phyloP scores from a whole-genome alignment of 495 filamentous ascomycete species.

The Penicillium macrosclerotiorum region DNA sequence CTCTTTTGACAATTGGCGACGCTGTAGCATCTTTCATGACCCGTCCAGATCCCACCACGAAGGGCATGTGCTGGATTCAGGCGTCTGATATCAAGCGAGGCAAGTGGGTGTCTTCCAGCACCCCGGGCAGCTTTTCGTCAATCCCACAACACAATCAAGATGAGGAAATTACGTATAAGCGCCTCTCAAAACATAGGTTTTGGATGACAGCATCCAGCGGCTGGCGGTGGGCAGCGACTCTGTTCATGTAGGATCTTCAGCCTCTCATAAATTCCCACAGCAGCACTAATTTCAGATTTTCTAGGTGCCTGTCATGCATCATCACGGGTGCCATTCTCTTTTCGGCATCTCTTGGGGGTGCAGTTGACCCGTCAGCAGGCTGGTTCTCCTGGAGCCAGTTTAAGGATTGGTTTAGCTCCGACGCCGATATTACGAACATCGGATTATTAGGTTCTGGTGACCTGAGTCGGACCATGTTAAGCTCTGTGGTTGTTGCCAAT shows the following conservation, averaged over 20 bases:
- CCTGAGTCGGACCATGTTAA: background rate
- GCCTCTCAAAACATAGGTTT: too few relatives aligned
- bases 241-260: background rate
- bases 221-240: too few relatives aligned
- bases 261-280: too few relatives aligned
- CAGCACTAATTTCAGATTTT: background rate
- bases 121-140: background rate
- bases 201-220: too few relatives aligned
- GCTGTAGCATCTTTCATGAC: constrained; percentile 26
- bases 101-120: background rate
- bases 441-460: too few relatives aligned
- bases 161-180: too few relatives aligned
- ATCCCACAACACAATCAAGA: too few relatives aligned
- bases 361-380: too few relatives aligned
- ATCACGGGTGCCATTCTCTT: background rate
- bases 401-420: too few relatives aligned
- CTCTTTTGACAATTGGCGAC: constrained; percentile 24
- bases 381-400: too few relatives aligned
- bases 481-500: background rate
- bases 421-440: too few relatives aligned
- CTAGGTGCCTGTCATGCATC: background rate
- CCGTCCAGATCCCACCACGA: constrained; percentile 19
- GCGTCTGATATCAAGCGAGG: background rate
- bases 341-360: too few relatives aligned
- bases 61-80: constrained; percentile 16